These are phyloP conservation scores for Thalia dealbata DNA, from an alignment of 176 grass and related monocot genomes.

Conservation along the genomic window DNA sequence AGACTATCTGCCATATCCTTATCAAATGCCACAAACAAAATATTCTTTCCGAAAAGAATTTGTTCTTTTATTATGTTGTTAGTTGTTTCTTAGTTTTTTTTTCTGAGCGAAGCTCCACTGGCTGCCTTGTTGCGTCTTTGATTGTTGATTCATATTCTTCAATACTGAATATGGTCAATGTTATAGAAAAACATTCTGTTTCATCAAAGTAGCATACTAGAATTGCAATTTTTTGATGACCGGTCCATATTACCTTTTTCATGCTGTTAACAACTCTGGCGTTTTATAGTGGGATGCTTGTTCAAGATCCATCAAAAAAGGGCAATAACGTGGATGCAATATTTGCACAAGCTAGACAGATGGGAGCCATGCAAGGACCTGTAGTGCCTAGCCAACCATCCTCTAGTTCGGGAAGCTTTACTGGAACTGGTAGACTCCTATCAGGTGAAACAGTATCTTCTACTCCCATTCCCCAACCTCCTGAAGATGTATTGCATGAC, in stretches of 20 bases:
- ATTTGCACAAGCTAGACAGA: conserved; percentile 69
- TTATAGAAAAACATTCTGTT: too few relatives aligned
- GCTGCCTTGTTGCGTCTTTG: too few relatives aligned
- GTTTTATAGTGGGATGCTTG: conserved; percentile 68
- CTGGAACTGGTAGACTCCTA: conserved; percentile 60
- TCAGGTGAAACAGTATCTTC: conserved; percentile 52
- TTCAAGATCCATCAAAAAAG: conserved; percentile 85
- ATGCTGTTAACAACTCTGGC: background rate
- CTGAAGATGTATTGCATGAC: conserved; percentile 36
- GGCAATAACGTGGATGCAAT: conserved; percentile 41
- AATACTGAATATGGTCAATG: too few relatives aligned
- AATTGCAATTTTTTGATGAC: background rate
- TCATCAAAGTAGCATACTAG: too few relatives aligned
- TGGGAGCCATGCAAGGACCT: conserved; percentile 40
- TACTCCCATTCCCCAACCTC: conserved; percentile 25
- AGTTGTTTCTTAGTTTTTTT: too few relatives aligned
- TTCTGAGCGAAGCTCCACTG: too few relatives aligned
- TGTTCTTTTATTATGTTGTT: too few relatives aligned
- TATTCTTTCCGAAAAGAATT: too few relatives aligned
- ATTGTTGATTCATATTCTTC: too few relatives aligned
- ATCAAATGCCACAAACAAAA: too few relatives aligned
- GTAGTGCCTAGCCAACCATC: conserved; percentile 32
- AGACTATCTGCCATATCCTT: too few relatives aligned
- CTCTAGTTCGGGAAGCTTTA: conserved; percentile 64
- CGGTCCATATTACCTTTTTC: background rate